Conservation (phyloP, 129 eudicot genomes). For the Heracleum sosnowskyi region DNA sequence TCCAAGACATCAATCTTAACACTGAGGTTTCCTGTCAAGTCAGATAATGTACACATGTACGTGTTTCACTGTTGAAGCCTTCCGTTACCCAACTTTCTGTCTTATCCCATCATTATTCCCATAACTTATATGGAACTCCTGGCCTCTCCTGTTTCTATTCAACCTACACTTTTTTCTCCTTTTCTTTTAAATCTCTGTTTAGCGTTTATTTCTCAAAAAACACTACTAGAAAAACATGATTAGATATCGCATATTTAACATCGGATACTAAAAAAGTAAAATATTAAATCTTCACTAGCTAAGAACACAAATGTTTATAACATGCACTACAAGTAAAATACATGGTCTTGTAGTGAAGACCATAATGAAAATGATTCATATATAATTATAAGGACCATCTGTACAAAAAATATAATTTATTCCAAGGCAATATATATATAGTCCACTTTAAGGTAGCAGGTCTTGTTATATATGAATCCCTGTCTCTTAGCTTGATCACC, state of each 20-base stretch:
- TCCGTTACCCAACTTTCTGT: slow-evolving; percentile 7
- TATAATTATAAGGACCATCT: no score
- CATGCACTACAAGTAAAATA: no score
- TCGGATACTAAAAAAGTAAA: no score
- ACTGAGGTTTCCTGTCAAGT: slow-evolving; percentile 5
- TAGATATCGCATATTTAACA: no score
- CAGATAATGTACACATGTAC: not conserved
- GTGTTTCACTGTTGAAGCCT: slow-evolving; percentile 2
- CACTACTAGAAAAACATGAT: no score
- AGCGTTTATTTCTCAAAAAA: no score
- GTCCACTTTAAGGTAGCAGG: not conserved
- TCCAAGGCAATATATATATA: no score
- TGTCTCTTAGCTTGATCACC: slow-evolving; percentile 13
- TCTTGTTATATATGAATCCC: slow-evolving; percentile 17
- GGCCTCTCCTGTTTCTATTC: not conserved
- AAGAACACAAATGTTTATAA: no score
- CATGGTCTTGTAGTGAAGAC: no score
- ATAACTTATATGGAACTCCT: not conserved
- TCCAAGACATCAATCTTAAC: slow-evolving; percentile 11
- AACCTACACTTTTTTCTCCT: not conserved
- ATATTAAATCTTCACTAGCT: not conserved
- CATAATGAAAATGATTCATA: no score
- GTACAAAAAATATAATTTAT: no score
- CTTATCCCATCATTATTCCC: slow-evolving; percentile 6
- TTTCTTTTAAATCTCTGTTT: no score